Conservation (phyloP, 208 protist species). For the Trypanosoma conorhini region DNA sequence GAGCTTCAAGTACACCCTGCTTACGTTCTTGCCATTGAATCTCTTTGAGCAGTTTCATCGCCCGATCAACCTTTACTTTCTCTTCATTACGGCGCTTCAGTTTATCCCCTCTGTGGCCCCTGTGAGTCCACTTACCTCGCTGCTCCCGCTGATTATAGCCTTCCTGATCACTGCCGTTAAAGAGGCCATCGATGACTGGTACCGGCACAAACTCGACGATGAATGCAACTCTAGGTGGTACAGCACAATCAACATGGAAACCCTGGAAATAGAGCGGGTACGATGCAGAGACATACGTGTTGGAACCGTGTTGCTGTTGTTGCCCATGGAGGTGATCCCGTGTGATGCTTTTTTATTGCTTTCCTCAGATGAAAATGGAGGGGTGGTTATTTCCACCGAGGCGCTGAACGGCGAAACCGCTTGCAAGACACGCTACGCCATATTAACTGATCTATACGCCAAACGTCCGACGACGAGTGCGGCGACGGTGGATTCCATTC, state of each 20-base stretch:
- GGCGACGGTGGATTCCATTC: constrained; percentile 89
- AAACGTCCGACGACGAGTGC: constrained; percentile 11
- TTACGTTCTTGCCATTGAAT: constrained; percentile 96
- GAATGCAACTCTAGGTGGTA: constrained; percentile 63
- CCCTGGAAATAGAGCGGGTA: constrained; percentile 38
- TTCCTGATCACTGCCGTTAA: constrained; percentile 91
- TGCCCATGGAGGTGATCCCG: constrained; percentile 77
- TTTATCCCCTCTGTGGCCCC: constrained; percentile 79
- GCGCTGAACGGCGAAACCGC: constrained; percentile 92
- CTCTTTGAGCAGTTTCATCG: constrained; percentile 96
- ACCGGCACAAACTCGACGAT: constrained; percentile 61
- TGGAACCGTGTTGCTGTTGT: constrained; percentile 78
- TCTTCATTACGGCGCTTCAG: constrained; percentile 90
- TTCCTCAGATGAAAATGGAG: constrained; percentile 65
- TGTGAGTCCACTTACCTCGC: constrained; percentile 88
- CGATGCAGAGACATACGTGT: constrained; percentile 65
- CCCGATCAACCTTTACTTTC: constrained; percentile 96
- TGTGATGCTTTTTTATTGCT: constrained; percentile 87
- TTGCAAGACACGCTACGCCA: constrained; percentile 67
- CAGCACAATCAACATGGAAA: constrained; percentile 43
- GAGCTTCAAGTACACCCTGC: constrained; percentile 94
- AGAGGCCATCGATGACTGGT: constrained; percentile 92
- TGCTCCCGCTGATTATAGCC: constrained; percentile 90
- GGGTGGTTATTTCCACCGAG: constrained; percentile 85
- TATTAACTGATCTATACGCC: constrained; percentile 47